These are phyloP conservation scores for Suillus plorans DNA, from an alignment of 768 basidiomycete genomes.

Conservation along the genomic window DNA sequence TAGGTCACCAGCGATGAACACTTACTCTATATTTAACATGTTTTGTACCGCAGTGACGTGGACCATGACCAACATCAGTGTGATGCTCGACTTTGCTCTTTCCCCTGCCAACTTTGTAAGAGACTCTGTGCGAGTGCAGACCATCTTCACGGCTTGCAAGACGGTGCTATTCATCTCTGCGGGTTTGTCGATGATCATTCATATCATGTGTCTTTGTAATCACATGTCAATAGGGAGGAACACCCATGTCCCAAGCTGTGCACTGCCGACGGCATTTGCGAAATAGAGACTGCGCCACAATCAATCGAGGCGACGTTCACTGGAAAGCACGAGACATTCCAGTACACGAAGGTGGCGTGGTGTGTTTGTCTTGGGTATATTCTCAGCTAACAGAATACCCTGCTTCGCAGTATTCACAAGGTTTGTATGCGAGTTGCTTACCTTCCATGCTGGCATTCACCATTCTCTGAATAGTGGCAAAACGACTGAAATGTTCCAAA, in stretches of 20 bases:
- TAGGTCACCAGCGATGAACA: conserved; percentile 12
- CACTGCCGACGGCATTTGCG: conserved; percentile 48
- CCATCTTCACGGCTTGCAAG: conserved; percentile 55
- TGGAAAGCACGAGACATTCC: conserved; percentile 58
- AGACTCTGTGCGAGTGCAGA: conserved; percentile 47
- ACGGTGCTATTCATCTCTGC: conserved; percentile 49
- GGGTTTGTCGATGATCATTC: conserved; percentile 42
- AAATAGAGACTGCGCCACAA: conserved; percentile 58
- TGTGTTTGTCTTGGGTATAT: not conserved
- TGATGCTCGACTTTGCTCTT: conserved; percentile 50
- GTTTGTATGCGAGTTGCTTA: conserved; percentile 24
- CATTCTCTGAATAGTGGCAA: conserved; percentile 36
- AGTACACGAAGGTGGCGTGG: conserved; percentile 56
- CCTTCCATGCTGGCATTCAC: not conserved
- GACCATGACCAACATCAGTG: conserved; percentile 49
- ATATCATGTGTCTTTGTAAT: conserved; percentile 5
- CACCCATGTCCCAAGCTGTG: conserved; percentile 49
- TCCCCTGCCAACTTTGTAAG: conserved; percentile 54
- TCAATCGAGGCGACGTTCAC: conserved; percentile 63
- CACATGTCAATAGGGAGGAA: conserved; percentile 40
- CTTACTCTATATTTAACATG: not conserved
- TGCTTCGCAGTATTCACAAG: conserved; percentile 49
- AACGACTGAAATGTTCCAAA: conserved; percentile 49
- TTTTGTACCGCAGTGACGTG: conserved; percentile 36
- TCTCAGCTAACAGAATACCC: not conserved